Evolutionary conservation across 2,329 filamentous ascomycete genomes (phyloP).

Genomic region (Talaromyces pinophilus): DNA sequence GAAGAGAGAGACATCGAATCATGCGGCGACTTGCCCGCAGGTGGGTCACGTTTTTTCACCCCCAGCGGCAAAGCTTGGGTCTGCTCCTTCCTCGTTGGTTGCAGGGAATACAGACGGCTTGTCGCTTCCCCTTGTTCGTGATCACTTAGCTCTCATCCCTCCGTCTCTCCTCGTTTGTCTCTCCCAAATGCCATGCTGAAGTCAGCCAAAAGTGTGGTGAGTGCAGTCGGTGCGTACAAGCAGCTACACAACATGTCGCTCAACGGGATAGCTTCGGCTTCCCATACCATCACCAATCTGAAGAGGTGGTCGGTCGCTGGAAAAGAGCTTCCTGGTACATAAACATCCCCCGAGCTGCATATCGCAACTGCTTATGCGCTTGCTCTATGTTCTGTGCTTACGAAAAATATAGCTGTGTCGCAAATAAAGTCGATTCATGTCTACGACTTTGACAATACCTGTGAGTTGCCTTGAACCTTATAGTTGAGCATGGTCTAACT

Average conservation of each 20-base stretch:
- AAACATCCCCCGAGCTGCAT: too few relatives aligned
- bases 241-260: conserved; percentile 28
- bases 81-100: conserved; percentile 11
- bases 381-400: background rate
- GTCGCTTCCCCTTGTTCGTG: background rate
- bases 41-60: conserved; percentile 18
- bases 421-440: conserved; percentile 80
- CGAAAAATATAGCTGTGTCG: conserved; percentile 53
- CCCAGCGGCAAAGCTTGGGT: conserved; percentile 13
- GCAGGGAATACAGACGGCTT: background rate
- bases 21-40: conserved; percentile 12
- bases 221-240: conserved; percentile 28
- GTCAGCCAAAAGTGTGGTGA: conserved; percentile 40
- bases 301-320: conserved; percentile 81
- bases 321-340: conserved; percentile 66
- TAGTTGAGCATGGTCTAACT: background rate
- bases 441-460: conserved; percentile 97
- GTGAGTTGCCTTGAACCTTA: conserved; percentile 48
- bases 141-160: background rate
- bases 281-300: conserved; percentile 69
- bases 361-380: conserved; percentile 25
- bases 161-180: background rate
- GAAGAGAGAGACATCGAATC: background rate
- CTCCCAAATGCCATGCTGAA: conserved; percentile 31
- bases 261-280: conserved; percentile 32